Conservation (phyloP, 306 rosid species). For the Begonia masoniana region DNA sequence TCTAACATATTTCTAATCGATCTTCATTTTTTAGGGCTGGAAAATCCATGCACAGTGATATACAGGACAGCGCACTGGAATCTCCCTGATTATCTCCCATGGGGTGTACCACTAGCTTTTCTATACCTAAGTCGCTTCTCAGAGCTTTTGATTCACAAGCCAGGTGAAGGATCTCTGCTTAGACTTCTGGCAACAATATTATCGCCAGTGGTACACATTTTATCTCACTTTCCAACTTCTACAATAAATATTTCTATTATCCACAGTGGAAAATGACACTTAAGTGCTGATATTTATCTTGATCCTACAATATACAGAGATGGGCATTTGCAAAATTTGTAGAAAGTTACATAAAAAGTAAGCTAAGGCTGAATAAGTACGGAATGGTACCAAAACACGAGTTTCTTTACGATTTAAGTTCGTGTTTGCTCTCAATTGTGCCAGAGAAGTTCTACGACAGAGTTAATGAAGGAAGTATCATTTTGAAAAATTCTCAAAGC, state of each 20-base stretch:
- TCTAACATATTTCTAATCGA: background rate
- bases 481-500: conserved; percentile 28
- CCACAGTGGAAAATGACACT: background rate
- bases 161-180: conserved; percentile 37
- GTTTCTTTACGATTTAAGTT: conserved; percentile 29
- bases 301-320: conserved; percentile 20
- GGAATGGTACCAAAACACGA: conserved; percentile 63
- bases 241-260: no score
- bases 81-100: conserved; percentile 46
- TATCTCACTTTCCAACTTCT: background rate
- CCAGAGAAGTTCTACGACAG: conserved; percentile 44
- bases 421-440: conserved; percentile 25
- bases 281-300: background rate
- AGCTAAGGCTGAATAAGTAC: conserved; percentile 30
- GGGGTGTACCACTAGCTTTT: conserved; percentile 49
- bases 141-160: conserved; percentile 57
- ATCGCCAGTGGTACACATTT: conserved; percentile 39
- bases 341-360: conserved; percentile 32
- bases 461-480: conserved; percentile 55
- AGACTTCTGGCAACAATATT: conserved; percentile 39
- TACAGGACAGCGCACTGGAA: conserved; percentile 45
- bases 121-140: conserved; percentile 56
- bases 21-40: conserved; percentile 22
- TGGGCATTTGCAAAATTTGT: conserved; percentile 50
- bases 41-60: conserved; percentile 46